Base-by-base conservation (phyloP, 2,329 filamentous ascomycete genomes). In the Aquanectria penicillioides region DNA sequence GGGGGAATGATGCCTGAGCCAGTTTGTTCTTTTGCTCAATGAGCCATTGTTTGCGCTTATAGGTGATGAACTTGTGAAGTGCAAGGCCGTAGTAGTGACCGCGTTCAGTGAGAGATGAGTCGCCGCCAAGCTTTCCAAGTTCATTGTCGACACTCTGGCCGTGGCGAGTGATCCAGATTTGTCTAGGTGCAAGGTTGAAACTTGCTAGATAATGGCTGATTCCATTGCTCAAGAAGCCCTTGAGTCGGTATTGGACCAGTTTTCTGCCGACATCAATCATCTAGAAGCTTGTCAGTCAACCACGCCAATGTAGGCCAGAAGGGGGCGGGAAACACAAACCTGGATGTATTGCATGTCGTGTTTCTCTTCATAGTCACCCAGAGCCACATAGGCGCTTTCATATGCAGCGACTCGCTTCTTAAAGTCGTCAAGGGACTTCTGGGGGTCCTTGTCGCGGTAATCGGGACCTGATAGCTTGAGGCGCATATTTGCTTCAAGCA, bases 231-330 rank as follows among this genome's bases (percentile, higher is more conserved):
- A 99, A 83, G 75, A 99, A 99, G 6, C 95, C 95, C 66, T 90
- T 90, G 60, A 97, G 88, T 62, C 95, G 91, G 74, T 97, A 91
- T 41, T 94, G 91, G 37, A 98, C 88, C 60, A 98, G 86, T 77
- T 99, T 99, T 61, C 94, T 88, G 36, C 95, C 95, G 3, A 99
- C 95, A 74, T 99, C 95, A 64, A 98, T 92, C 91, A 98, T 97
- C 81, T 92, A 66, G 5, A 17, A 8, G 22, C 17, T 31, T 20
- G 57, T 77, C 63, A 79, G 74, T 49, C 38, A 11, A 34, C 48
- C 10, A 11, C 17, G 10, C 34, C 10, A 23, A 17, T 11, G 2
- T 2, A 8, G 10, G n/a, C n/a, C n/a, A n/a, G n/a, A n/a, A n/a
- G n/a, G 0, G 20, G 8, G 7, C 25, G 15, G 17, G 4, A 31